phyloP scores from a whole-genome alignment of 2,329 filamentous ascomycete genomes.

The Apiospora malaysiana region DNA sequence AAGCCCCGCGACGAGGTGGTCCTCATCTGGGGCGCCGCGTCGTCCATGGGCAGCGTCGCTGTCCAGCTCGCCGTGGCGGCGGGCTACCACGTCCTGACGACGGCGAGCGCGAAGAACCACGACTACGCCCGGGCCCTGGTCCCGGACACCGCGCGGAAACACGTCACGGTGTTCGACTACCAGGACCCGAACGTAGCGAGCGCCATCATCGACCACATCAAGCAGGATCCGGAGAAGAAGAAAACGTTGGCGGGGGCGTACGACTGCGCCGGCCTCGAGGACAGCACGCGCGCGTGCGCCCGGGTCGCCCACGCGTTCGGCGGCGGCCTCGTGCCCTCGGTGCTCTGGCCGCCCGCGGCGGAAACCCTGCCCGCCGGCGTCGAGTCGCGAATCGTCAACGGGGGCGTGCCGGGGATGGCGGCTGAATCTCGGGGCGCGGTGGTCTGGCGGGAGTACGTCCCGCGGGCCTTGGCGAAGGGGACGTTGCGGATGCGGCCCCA shows the following conservation, averaged over 20 bases:
- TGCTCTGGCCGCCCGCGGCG: slow-evolving; percentile 25
- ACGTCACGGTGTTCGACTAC: slow-evolving; percentile 49
- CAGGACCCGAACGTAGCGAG: slow-evolving; percentile 33
- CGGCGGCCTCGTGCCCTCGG: neutral
- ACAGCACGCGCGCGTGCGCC: neutral
- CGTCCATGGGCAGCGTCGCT: slow-evolving; percentile 50
- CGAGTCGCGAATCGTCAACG: slow-evolving; percentile 24
- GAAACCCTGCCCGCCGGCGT: slow-evolving; percentile 30
- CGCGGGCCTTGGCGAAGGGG: slow-evolving; percentile 33
- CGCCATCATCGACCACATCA: slow-evolving; percentile 37
- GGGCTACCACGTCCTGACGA: slow-evolving; percentile 51
- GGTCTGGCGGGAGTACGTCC: slow-evolving; percentile 35
- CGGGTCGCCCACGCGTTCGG: slow-evolving; percentile 11
- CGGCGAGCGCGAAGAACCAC: slow-evolving; percentile 47
- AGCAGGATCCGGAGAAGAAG: no score
- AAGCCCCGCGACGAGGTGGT: slow-evolving; percentile 33
- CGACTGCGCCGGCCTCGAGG: slow-evolving; percentile 29
- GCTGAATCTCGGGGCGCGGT: slow-evolving; percentile 16
- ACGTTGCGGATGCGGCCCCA: slow-evolving; percentile 35
- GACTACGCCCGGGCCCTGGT: slow-evolving; percentile 44
- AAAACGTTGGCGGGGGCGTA: slow-evolving; percentile 29
- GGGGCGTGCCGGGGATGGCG: neutral
- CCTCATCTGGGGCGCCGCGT: slow-evolving; percentile 54
- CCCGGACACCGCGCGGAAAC: slow-evolving; percentile 40
- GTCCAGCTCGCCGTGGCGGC: slow-evolving; percentile 52